Conservation (phyloP, 805 yeast genomes). For the Cyberlindnera xishuangbannaensis region DNA sequence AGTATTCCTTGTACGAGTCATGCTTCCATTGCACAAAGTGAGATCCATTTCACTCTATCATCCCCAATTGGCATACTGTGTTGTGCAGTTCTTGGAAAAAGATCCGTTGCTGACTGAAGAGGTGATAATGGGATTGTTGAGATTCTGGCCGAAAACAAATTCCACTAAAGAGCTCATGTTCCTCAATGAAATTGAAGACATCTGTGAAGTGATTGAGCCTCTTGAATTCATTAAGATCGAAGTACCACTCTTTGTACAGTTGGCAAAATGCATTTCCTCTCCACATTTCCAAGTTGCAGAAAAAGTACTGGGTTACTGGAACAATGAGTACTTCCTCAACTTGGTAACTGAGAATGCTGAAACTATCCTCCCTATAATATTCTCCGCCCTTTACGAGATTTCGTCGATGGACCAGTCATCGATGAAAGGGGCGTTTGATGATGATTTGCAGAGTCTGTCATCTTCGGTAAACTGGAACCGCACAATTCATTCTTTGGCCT, state of each 20-base stretch:
- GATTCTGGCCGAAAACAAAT: slow-evolving; percentile 96
- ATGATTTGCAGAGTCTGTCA: slow-evolving; percentile 14
- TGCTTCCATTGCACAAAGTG: slow-evolving; percentile 90
- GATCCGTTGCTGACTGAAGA: slow-evolving; percentile 91
- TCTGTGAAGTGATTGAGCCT: slow-evolving; percentile 94
- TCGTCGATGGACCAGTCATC: slow-evolving; percentile 34
- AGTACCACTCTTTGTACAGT: slow-evolving; percentile 88
- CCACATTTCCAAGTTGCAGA: slow-evolving; percentile 98
- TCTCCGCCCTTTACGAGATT: slow-evolving; percentile 83
- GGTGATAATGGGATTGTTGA: slow-evolving; percentile 86
- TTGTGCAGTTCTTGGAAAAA: slow-evolving; percentile 92
- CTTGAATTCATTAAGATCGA: slow-evolving; percentile 86
- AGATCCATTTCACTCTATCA: slow-evolving; percentile 86
- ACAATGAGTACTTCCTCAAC: slow-evolving; percentile 87
- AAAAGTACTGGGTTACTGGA: slow-evolving; percentile 90
- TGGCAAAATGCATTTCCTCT: slow-evolving; percentile 88
- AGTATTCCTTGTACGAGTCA: slow-evolving; percentile 75
- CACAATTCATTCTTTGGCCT: slow-evolving; percentile 86
- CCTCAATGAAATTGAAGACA: slow-evolving; percentile 92
- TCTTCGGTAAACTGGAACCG: slow-evolving; percentile 81
- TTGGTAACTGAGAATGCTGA: slow-evolving; percentile 90
- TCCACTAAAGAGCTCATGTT: slow-evolving; percentile 96
- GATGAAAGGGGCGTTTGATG: slow-evolving; percentile 9
- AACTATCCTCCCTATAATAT: slow-evolving; percentile 85
- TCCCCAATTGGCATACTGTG: slow-evolving; percentile 95